Conservation (phyloP, 78 protist species). For the Cyanophora paradoxa region DNA sequence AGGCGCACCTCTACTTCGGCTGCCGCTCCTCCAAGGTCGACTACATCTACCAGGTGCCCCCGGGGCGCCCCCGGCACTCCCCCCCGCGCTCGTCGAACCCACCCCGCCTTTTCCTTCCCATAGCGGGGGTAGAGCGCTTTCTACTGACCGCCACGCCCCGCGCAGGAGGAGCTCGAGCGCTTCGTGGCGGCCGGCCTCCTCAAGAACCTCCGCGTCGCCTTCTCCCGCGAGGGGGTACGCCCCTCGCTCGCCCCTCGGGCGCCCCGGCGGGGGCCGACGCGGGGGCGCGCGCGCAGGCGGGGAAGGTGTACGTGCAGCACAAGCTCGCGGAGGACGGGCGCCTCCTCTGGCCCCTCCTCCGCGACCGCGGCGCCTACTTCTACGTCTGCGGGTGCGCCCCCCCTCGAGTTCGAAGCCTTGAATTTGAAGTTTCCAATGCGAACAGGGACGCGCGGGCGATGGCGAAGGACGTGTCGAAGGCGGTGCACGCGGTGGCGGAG, state of each 20-base stretch:
- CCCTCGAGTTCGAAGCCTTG: neutral
- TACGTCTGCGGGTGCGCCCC: conserved; percentile 19
- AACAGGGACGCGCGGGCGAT: neutral
- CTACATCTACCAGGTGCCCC: conserved; percentile 1
- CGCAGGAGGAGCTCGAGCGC: no score
- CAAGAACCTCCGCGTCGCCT: neutral
- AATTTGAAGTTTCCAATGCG: neutral
- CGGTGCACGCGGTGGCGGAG: neutral
- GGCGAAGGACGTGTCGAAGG: neutral
- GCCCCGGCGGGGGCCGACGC: no score
- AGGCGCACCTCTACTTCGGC: conserved; percentile 20
- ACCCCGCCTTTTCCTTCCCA: no score
- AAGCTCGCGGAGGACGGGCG: conserved; percentile 26
- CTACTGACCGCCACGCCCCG: no score
- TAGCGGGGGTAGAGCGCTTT: no score
- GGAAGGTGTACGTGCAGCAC: conserved; percentile 68
- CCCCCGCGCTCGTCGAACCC: no score
- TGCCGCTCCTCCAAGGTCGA: neutral
- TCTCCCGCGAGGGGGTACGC: conserved; percentile 20
- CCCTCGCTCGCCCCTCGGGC: no score
- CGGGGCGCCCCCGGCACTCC: no score
- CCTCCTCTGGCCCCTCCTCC: conserved; percentile 32
- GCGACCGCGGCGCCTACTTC: neutral
- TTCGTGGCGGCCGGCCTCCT: no score
- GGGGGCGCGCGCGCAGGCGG: no score